These are phyloP conservation scores for Rhodotorula sp. DNA, from an alignment of 1,284 basidiomycete species.

Conservation along the genomic window DNA sequence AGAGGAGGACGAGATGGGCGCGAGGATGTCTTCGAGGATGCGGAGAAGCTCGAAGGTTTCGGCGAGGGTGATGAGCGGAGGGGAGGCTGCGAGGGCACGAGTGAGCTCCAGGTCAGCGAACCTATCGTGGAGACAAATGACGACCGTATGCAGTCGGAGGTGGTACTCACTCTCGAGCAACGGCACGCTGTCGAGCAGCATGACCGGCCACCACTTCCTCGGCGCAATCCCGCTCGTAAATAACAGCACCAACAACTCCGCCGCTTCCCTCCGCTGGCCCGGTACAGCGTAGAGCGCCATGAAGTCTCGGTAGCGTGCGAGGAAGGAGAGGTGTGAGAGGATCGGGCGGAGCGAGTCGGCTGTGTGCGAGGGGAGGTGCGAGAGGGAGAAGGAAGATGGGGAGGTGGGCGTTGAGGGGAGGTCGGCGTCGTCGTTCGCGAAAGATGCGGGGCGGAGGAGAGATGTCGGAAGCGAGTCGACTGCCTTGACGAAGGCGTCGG, in stretches of 20 bases:
- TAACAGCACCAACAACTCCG: constrained; percentile 50
- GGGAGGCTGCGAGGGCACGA: constrained; percentile 44
- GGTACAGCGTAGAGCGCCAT: constrained; percentile 48
- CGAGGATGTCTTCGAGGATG: constrained; percentile 51
- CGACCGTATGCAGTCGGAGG: too few relatives aligned
- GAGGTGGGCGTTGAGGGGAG: background rate
- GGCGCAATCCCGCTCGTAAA: constrained; percentile 52
- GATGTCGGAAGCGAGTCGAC: constrained; percentile 46
- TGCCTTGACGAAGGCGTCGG: constrained; percentile 37
- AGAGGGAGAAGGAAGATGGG: background rate
- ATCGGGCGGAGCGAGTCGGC: constrained; percentile 28
- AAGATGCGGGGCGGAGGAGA: constrained; percentile 33
- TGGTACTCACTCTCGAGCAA: constrained; percentile 51
- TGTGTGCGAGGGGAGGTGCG: background rate
- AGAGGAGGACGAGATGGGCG: constrained; percentile 26
- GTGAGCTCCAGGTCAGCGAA: too few relatives aligned
- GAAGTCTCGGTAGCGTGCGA: constrained; percentile 55
- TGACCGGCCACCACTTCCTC: constrained; percentile 50
- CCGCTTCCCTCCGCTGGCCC: constrained; percentile 49
- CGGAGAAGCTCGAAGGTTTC: constrained; percentile 54
- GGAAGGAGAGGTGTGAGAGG: constrained; percentile 51
- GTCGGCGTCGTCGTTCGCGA: background rate
- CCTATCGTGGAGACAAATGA: too few relatives aligned
- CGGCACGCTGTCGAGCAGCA: constrained; percentile 52
- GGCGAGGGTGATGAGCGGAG: constrained; percentile 49